Evolutionary conservation across 2,329 filamentous ascomycete genomes (phyloP).

Genomic region (Tricladium varicosporioides): DNA sequence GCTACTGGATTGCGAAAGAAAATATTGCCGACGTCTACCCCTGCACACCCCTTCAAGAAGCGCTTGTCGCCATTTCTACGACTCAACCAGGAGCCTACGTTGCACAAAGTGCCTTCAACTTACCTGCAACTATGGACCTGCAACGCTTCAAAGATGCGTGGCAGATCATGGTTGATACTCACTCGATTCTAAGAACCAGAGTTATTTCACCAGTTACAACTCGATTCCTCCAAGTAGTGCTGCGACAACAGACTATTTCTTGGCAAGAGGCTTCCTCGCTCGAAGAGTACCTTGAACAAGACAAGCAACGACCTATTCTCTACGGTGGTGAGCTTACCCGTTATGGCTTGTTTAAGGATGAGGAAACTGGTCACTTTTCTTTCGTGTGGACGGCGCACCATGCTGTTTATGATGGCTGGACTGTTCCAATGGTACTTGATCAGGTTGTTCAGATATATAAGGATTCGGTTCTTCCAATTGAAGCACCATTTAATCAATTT

Average conservation of each 20-base stretch:
- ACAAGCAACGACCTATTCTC: constrained; percentile 19
- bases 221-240: constrained; percentile 14
- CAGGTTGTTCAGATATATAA: constrained; percentile 22
- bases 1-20: neutral
- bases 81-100: neutral
- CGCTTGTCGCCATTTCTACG: neutral
- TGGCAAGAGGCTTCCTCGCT: constrained; percentile 16
- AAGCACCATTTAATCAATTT: constrained; percentile 35
- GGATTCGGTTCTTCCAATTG: constrained; percentile 21
- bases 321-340: constrained; percentile 17
- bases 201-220: neutral
- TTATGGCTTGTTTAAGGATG: constrained; percentile 11
- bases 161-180: neutral
- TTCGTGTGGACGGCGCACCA: constrained; percentile 54
- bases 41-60: neutral
- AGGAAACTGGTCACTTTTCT: constrained; percentile 25
- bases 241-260: constrained; percentile 7
- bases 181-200: neutral
- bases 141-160: neutral
- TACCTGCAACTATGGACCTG: neutral
- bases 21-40: constrained; percentile 1
- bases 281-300: constrained; percentile 18
- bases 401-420: constrained; percentile 55
- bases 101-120: neutral
- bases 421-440: constrained; percentile 31